phyloP scores from a whole-genome alignment of 805 yeast genomes.

The Myxozyma vanderwaltii region DNA sequence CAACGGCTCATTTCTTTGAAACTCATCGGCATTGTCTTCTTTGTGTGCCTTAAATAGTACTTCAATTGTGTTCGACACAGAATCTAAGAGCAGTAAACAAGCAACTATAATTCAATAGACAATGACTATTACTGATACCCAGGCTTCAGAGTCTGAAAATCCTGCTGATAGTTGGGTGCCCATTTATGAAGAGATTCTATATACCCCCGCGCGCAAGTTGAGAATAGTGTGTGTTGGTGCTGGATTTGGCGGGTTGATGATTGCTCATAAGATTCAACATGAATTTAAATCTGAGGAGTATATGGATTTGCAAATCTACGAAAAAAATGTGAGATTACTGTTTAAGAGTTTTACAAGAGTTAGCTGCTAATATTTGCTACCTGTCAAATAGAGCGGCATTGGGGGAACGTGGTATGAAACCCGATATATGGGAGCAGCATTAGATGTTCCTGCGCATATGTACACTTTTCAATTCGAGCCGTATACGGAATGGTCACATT shows the following conservation, averaged over 20 bases:
- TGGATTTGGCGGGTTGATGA: conserved; percentile 14
- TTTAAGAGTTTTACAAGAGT: not conserved
- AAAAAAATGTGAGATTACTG: conserved; percentile 3
- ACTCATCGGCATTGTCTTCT: no score
- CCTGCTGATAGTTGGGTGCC: conserved; percentile 11
- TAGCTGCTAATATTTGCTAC: conserved; percentile 20
- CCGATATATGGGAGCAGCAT: conserved; percentile 38
- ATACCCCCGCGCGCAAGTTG: conserved; percentile 3
- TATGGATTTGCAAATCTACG: conserved; percentile 17
- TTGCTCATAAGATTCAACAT: conserved; percentile 18
- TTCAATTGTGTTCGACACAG: no score
- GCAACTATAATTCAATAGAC: no score
- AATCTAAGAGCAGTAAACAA: no score
- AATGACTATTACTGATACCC: no score
- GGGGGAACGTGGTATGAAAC: conserved; percentile 40
- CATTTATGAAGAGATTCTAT: conserved; percentile 5
- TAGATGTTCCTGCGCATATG: conserved; percentile 38
- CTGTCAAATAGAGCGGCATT: conserved; percentile 34
- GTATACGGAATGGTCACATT: conserved; percentile 37
- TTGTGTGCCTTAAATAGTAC: no score
- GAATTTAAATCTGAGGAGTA: conserved; percentile 10
- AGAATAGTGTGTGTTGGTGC: conserved; percentile 16
- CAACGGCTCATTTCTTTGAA: no score
- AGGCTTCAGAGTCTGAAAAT: not conserved
- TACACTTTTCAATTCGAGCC: conserved; percentile 39